Percentiles rank a stretch among this genome's conserved stretches.
These are phyloP conservation scores for Podospora australis DNA, from an alignment of 495 filamentous ascomycete species.

Conservation along the genomic window DNA sequence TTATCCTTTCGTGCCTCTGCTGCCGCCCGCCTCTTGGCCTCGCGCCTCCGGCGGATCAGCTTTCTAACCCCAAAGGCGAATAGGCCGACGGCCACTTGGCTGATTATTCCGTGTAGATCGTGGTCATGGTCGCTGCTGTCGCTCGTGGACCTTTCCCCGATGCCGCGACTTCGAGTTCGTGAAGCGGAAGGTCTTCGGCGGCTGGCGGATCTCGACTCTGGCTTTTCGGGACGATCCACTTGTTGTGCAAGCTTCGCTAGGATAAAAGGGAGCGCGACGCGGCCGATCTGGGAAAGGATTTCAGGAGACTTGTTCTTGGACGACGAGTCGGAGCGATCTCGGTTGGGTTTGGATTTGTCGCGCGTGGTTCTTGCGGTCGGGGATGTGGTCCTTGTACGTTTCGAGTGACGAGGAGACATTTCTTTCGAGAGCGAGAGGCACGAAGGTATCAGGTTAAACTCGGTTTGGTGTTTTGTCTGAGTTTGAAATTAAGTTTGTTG, in stretches of 20 bases:
- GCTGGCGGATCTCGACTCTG: not conserved
- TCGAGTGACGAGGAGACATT: too few relatives aligned
- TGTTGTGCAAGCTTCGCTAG: conserved; percentile 13
- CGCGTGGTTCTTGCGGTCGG: too few relatives aligned
- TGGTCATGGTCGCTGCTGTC: conserved; percentile 5
- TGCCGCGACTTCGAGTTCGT: conserved; percentile 1
- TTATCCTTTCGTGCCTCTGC: not conserved
- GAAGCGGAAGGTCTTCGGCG: not conserved
- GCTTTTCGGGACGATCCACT: not conserved
- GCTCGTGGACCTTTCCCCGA: not conserved
- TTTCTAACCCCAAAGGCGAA: conserved; percentile 21
- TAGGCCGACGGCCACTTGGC: conserved; percentile 21
- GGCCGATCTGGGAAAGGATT: conserved; percentile 19
- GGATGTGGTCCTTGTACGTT: not conserved
- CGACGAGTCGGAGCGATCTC: not conserved
- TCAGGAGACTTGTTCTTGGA: conserved; percentile 2
- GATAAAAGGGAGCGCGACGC: conserved; percentile 20
- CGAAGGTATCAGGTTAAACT: not conserved
- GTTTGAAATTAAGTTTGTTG: not conserved
- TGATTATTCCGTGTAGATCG: conserved; percentile 21
- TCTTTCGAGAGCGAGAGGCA: too few relatives aligned
- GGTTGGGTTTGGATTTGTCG: not conserved
- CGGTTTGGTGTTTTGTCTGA: not conserved
- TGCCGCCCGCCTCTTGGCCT: conserved; percentile 11
- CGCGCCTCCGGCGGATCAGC: conserved; percentile 12